A percentile compares a stretch with the other conserved stretches of the same genome.
These are phyloP conservation scores for Glycyrrhiza uralensis DNA, from an alignment of 306 rosid species.

Conservation along the genomic window DNA sequence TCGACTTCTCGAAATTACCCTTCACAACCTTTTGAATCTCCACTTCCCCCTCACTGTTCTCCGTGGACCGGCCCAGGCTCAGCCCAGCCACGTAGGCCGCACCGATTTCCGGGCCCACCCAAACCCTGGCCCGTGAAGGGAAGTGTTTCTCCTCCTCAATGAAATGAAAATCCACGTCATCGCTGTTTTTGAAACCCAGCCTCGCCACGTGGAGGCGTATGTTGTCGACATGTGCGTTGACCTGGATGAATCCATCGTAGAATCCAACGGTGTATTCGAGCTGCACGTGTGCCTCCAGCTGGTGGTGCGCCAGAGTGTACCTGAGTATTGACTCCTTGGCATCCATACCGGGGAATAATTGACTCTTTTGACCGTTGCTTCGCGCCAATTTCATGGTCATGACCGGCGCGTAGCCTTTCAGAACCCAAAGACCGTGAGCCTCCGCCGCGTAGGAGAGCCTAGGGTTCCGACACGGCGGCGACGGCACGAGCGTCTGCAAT, in stretches of 20 bases:
- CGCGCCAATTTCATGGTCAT: constrained; percentile 59
- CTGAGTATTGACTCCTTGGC: constrained; percentile 61
- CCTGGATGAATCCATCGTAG: constrained; percentile 62
- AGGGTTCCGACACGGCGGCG: constrained; percentile 24
- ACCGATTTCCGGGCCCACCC: constrained; percentile 91
- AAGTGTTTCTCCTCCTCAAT: constrained; percentile 80
- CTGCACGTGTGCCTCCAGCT: constrained; percentile 78
- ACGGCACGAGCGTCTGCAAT: constrained; percentile 39
- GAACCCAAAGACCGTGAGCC: constrained; percentile 71
- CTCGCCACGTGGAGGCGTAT: constrained; percentile 63
- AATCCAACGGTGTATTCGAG: constrained; percentile 65
- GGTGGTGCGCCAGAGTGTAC: constrained; percentile 81
- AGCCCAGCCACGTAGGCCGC: constrained; percentile 67
- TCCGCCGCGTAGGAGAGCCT: constrained; percentile 71
- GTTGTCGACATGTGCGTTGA: constrained; percentile 73
- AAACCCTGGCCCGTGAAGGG: constrained; percentile 64
- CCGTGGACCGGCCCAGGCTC: constrained; percentile 78
- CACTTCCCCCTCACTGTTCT: constrained; percentile 60
- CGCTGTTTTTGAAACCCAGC: constrained; percentile 47
- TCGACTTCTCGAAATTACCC: constrained; percentile 45
- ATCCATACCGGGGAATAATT: constrained; percentile 46
- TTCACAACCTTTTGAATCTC: constrained; percentile 49
- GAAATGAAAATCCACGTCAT: constrained; percentile 42
- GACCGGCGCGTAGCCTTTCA: constrained; percentile 81
- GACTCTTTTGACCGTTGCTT: constrained; percentile 20